Evolutionary conservation across 1,284 basidiomycete genomes (phyloP).

Genomic region (Ganoderma leucocontextum): DNA sequence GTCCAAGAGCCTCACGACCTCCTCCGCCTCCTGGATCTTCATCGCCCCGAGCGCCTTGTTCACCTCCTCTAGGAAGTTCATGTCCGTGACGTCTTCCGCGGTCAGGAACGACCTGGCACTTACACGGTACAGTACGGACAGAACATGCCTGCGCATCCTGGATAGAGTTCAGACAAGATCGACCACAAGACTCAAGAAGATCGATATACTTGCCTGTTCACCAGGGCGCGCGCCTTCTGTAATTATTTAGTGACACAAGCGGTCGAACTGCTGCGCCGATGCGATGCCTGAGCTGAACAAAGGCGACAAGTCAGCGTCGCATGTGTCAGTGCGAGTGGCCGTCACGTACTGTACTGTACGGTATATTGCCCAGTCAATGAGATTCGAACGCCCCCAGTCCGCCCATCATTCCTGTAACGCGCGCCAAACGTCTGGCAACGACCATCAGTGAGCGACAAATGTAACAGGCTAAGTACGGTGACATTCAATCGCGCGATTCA

Average conservation of each 20-base stretch:
- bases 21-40: slow-evolving; percentile 87
- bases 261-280: no score
- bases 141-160: not conserved
- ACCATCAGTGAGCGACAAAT: not conserved
- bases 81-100: not conserved
- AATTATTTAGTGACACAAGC: no score
- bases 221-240: not conserved
- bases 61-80: slow-evolving; percentile 62
- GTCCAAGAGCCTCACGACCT: slow-evolving; percentile 81
- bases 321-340: not conserved
- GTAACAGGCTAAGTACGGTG: not conserved
- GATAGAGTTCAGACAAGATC: not conserved
- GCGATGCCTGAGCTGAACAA: not conserved
- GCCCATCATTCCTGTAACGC: not conserved
- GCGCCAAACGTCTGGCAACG: not conserved
- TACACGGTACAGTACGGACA: not conserved
- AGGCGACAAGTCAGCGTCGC: not conserved
- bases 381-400: not conserved
- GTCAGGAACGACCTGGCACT: not conserved
- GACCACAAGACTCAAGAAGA: not conserved
- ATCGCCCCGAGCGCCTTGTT: slow-evolving; percentile 92
- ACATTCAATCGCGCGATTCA: not conserved
- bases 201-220: not conserved
- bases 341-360: not conserved
- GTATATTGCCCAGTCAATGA: no score